Conservation (phyloP, 179 eudicot species). For the Silene coronaria region DNA sequence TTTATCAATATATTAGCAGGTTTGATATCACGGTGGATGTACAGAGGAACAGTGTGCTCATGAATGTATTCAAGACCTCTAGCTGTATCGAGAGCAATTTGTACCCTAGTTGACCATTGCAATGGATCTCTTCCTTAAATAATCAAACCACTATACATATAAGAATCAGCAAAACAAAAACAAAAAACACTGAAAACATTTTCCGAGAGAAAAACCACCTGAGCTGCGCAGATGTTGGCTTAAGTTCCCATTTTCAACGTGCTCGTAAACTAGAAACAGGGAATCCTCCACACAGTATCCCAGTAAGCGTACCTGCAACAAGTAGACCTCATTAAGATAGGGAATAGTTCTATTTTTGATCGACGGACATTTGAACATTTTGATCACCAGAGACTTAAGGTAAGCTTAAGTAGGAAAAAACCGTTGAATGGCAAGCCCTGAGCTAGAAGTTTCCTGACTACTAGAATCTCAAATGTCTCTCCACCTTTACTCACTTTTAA, state of each 20-base stretch:
- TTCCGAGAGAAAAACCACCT: constrained; percentile 27
- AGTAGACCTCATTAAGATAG: background rate
- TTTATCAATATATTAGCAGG: constrained; percentile 58
- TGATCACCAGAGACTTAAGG: constrained; percentile 7
- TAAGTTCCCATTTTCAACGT: constrained; percentile 56
- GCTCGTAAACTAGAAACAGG: constrained; percentile 59
- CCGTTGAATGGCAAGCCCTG: background rate
- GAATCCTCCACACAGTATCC: constrained; percentile 57
- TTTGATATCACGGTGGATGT: constrained; percentile 66
- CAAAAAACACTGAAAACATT: background rate
- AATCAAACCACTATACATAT: constrained; percentile 2
- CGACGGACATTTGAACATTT: background rate
- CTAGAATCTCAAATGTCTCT: background rate
- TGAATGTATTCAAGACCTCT: constrained; percentile 79
- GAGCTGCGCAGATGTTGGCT: constrained; percentile 50
- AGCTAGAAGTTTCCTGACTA: background rate
- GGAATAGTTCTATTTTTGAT: background rate
- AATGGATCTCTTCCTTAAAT: constrained; percentile 44
- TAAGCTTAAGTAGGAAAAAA: background rate
- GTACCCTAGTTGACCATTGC: constrained; percentile 57
- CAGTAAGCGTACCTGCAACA: constrained; percentile 54
- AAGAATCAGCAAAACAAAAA: background rate
- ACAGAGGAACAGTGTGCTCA: constrained; percentile 61
- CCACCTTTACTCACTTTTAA: background rate
- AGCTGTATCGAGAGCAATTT: constrained; percentile 76